Conservation (phyloP, 2,329 filamentous ascomycete species). For the Septoria linicola region DNA sequence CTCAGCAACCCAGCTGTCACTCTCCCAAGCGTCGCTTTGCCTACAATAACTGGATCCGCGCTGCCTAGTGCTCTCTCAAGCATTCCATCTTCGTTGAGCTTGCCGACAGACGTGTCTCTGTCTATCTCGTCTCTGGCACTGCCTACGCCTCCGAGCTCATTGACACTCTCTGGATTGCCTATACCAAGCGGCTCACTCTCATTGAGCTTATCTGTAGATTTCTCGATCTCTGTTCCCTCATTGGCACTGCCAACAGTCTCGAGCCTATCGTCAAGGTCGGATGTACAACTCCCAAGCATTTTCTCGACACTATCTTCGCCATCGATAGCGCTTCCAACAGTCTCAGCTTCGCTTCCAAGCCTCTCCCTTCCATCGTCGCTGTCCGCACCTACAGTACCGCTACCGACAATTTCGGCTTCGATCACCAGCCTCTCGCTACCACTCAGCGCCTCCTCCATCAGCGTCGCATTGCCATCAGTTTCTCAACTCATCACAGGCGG, state of each 20-base stretch:
- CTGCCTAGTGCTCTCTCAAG: neutral
- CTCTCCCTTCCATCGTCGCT: neutral
- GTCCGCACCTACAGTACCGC: no score
- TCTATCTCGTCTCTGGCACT: neutral
- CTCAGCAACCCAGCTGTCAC: neutral
- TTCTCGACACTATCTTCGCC: no score
- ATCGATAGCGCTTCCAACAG: no score
- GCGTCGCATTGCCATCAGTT: neutral
- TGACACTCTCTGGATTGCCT: neutral
- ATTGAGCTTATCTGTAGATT: neutral
- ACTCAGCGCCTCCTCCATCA: neutral
- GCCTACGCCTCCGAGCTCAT: conserved; percentile 1
- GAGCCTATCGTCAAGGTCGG: no score
- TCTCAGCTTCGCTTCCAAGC: neutral
- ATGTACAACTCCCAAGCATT: no score
- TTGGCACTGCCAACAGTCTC: neutral
- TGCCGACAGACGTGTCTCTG: neutral
- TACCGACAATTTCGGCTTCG: neutral
- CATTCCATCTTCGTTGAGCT: neutral
- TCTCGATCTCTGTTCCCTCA: neutral
- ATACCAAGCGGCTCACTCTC: neutral
- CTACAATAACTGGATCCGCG: neutral
- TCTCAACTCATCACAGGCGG: neutral
- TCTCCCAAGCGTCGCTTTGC: no score
- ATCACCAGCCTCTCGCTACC: neutral